Conservation (phyloP, 495 filamentous ascomycete species). For the Astrocystis sublimbata region DNA sequence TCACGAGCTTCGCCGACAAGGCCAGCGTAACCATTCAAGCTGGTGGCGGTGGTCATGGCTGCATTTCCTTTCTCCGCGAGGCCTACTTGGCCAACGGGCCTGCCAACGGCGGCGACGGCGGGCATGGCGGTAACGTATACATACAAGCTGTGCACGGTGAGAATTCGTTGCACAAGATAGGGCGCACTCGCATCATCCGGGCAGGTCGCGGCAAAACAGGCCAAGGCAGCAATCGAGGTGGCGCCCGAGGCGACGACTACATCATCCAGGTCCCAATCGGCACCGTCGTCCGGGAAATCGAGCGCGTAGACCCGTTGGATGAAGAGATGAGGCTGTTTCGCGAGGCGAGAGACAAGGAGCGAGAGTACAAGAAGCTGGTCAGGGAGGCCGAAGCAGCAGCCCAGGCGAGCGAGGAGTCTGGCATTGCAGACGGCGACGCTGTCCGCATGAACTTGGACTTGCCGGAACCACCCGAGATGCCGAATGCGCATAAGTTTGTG, state of each 20-base stretch:
- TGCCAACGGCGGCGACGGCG: constrained; percentile 96
- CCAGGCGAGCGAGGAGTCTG: constrained; percentile 36
- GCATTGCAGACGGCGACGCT: constrained; percentile 26
- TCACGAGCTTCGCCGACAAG: constrained; percentile 82
- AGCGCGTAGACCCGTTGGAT: constrained; percentile 71
- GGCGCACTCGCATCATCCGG: constrained; percentile 70
- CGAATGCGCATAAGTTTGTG: constrained; percentile 71
- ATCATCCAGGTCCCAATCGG: constrained; percentile 90
- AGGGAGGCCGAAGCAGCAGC: constrained; percentile 32
- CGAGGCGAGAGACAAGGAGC: constrained; percentile 35
- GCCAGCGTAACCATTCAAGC: constrained; percentile 73
- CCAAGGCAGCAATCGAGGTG: constrained; percentile 77
- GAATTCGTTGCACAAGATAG: constrained; percentile 89
- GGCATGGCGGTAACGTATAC: constrained; percentile 86
- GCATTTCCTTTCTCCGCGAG: constrained; percentile 89
- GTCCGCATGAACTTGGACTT: constrained; percentile 24
- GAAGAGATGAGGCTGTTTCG: constrained; percentile 55
- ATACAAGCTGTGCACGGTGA: constrained; percentile 91
- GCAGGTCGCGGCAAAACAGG: constrained; percentile 82
- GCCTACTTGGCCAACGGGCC: constrained; percentile 84
- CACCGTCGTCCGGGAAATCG: constrained; percentile 82
- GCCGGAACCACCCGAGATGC: constrained; percentile 35
- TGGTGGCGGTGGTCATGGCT: constrained; percentile 84
- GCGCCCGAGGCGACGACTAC: constrained; percentile 80
- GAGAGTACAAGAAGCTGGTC: constrained; percentile 30